These are phyloP conservation scores for Terfezia claveryi DNA, from an alignment of 495 filamentous ascomycete genomes.

Conservation along the genomic window DNA sequence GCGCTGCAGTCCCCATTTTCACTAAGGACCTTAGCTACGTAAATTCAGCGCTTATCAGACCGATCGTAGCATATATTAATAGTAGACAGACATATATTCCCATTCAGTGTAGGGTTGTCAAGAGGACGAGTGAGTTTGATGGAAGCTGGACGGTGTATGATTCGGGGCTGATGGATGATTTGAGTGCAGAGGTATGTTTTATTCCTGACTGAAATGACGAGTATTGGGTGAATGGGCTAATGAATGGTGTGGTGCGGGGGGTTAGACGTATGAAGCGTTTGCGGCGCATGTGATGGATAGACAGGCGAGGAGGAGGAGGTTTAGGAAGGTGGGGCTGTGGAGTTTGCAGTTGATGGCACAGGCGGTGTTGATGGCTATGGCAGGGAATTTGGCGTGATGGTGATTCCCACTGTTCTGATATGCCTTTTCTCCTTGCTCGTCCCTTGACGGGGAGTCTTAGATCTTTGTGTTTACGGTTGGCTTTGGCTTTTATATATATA, in stretches of 20 bases:
- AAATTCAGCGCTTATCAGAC: conserved; percentile 81
- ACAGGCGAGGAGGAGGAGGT: conserved; percentile 57
- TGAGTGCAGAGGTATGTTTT: conserved; percentile 56
- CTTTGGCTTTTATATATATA: too few species aligned
- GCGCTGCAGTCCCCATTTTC: conserved; percentile 78
- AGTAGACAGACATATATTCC: conserved; percentile 81
- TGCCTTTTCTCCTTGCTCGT: too few species aligned
- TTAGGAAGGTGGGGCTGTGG: conserved; percentile 95
- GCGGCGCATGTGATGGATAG: conserved; percentile 70
- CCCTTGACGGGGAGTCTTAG: too few species aligned
- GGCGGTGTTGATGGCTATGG: conserved; percentile 87
- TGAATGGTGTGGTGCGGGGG: not conserved
- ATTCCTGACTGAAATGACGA: not conserved
- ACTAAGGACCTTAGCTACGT: conserved; percentile 75
- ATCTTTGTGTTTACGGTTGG: too few species aligned
- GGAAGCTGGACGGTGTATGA: conserved; percentile 91
- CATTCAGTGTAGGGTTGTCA: conserved; percentile 81
- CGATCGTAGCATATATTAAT: conserved; percentile 98
- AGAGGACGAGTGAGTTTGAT: conserved; percentile 69
- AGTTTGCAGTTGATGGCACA: conserved; percentile 75
- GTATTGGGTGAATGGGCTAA: not conserved
- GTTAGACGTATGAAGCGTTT: conserved; percentile 69
- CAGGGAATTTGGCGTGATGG: conserved; percentile 49
- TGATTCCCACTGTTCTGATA: too few species aligned
- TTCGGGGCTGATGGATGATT: conserved; percentile 82